Evolutionary conservation across 1,284 basidiomycete species (phyloP).

Genomic region (Apiotrichum gamsii): DNA sequence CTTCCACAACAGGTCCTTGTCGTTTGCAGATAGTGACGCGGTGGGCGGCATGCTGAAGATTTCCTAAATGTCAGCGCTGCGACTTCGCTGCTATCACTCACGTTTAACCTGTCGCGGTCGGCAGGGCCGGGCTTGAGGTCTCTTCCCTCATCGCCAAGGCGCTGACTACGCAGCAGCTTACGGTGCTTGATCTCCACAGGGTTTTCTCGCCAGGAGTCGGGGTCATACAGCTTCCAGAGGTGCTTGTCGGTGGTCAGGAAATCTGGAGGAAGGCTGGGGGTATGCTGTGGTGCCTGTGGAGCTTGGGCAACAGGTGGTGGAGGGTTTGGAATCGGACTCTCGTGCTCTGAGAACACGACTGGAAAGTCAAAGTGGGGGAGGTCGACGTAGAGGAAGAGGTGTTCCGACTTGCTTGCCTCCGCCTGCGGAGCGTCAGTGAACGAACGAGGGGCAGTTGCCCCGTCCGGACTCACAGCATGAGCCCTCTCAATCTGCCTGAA

Average conservation of each 20-base stretch:
- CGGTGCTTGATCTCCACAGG: constrained; percentile 97
- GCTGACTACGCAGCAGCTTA: constrained; percentile 85
- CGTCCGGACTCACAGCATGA: constrained; percentile 60
- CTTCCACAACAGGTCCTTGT: constrained; percentile 97
- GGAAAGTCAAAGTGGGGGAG: constrained; percentile 96
- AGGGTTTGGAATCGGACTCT: constrained; percentile 33
- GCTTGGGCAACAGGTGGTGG: constrained; percentile 41
- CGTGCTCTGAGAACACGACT: constrained; percentile 85
- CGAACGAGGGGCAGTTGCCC: not conserved
- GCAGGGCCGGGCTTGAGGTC: constrained; percentile 96
- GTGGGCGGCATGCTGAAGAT: constrained; percentile 88
- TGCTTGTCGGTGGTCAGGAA: constrained; percentile 58
- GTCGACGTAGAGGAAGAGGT: constrained; percentile 89
- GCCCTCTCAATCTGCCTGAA: constrained; percentile 91
- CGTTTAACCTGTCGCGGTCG: constrained; percentile 86
- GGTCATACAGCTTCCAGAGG: constrained; percentile 86
- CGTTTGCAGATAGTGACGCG: constrained; percentile 75
- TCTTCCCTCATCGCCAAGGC: constrained; percentile 87
- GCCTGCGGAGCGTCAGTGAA: constrained; percentile 52
- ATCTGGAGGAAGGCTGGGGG: constrained; percentile 45
- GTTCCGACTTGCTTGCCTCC: constrained; percentile 80
- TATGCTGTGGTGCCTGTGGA: constrained; percentile 21
- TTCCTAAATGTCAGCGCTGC: constrained; percentile 52
- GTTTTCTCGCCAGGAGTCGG: constrained; percentile 78
- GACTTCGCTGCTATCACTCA: constrained; percentile 46